Conservation (phyloP, 768 basidiomycete species). For the Gyrodon lividus region DNA sequence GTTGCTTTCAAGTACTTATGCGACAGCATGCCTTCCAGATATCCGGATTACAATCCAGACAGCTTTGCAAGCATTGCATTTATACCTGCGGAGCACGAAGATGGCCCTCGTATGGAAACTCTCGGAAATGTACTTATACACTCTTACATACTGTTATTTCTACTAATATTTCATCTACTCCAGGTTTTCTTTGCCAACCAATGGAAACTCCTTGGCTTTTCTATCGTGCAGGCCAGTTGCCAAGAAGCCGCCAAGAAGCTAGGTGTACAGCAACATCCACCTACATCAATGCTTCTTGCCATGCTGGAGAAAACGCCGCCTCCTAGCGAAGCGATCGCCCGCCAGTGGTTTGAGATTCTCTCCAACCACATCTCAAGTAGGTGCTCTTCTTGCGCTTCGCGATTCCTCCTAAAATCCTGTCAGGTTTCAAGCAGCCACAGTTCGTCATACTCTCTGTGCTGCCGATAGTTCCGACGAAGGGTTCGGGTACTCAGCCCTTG, state of each 20-base stretch:
- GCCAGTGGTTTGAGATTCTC: constrained; percentile 66
- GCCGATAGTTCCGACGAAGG: constrained; percentile 65
- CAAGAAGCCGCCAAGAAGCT: constrained; percentile 61
- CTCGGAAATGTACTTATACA: constrained; percentile 56
- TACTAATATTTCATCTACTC: not conserved
- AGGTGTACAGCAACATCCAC: constrained; percentile 68
- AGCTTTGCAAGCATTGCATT: constrained; percentile 63
- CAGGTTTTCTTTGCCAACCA: constrained; percentile 71
- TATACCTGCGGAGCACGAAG: constrained; percentile 67
- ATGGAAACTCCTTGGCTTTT: constrained; percentile 77
- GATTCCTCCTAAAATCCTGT: constrained; percentile 2
- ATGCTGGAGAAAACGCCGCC: constrained; percentile 63
- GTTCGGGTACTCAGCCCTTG: constrained; percentile 28
- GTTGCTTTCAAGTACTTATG: constrained; percentile 80
- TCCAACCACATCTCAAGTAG: constrained; percentile 60
- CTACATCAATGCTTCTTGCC: constrained; percentile 55
- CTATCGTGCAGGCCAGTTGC: constrained; percentile 55
- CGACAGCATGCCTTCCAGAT: constrained; percentile 64
- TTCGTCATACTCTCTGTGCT: constrained; percentile 54
- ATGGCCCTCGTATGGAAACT: constrained; percentile 54
- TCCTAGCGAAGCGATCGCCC: constrained; percentile 49
- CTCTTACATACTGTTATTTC: not conserved
- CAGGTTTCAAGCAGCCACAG: constrained; percentile 61
- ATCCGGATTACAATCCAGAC: constrained; percentile 55
- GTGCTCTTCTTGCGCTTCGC: constrained; percentile 17